Evolutionary conservation across 2,329 filamentous ascomycete species (phyloP), one percentile per base, ranked within the genome.

Genomic region (Tolypocladium pustulatum): DNA sequence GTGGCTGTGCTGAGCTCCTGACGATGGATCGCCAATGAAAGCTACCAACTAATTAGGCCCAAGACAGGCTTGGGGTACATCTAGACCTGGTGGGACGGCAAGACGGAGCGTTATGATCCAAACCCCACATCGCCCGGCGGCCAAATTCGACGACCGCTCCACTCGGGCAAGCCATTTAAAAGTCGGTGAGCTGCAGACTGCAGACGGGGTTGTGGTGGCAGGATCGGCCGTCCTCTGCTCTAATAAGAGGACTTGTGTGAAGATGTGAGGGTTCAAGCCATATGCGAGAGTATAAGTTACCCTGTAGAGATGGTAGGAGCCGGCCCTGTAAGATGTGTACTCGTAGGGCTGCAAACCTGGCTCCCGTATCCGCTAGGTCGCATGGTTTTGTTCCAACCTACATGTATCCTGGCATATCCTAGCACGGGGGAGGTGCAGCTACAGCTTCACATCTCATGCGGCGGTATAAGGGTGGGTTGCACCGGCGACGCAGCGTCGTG

Each of bases 171-270:
- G 55, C 58, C 61, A 57, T 55, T 61, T 60, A 68, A 69, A 69
- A 69, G 68, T 69, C 68, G 68, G 68, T 69, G 68, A 69, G 66
- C 34, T 37, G 43, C 46, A 22, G 46, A 32, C 4, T 38, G 56
- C 49, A 52, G 22, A 12, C 12, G 34, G 27, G 34, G n/a, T 17
- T 57, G 41, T n/a, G 5, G 49, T 32, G 27, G 8, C 27, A 51
- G 27, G 17, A 27, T 6, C 27, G 5, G 17, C 46, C 17, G 46
- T 34, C 9, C 49, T 36, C 36, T 36, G 49, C 20, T n/a, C 0
- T 6, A 12, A 13, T 4, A 20, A 8, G 20, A 51, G 46, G 8
- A 32, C 46, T 51, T 8, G 17, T 8, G 20, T 41, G 20, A n/a
- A 41, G 1, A 51, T n/a, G 27, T 12, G 17, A 30, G 17, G 46